A percentile compares a stretch with the other conserved stretches of the same genome.
phyloP scores from a whole-genome alignment of 164 flowering plant genomes.

The Liquidambar formosana region DNA sequence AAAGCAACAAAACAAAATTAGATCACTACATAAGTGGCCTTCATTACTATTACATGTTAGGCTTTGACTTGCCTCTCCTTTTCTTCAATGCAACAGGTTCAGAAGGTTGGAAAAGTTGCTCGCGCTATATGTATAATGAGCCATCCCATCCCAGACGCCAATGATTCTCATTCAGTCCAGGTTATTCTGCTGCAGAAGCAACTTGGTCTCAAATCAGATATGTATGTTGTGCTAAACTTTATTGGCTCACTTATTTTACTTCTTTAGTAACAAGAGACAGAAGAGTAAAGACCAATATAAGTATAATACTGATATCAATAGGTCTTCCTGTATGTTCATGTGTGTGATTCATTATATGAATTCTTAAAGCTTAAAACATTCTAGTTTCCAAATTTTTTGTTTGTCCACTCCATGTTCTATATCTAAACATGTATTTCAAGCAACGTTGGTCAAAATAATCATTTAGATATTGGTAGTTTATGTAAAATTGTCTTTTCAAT shows the following conservation, averaged over 20 bases:
- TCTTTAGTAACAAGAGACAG: background rate
- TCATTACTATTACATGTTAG: background rate
- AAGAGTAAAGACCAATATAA: background rate
- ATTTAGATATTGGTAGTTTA: too few species aligned
- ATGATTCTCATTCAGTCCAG: slow-evolving; percentile 87
- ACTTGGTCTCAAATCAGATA: slow-evolving; percentile 93
- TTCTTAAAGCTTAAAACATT: too few species aligned
- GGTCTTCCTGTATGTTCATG: background rate
- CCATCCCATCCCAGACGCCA: slow-evolving; percentile 88
- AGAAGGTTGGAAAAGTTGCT: slow-evolving; percentile 86
- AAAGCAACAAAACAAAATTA: background rate
- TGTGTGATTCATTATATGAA: too few species aligned
- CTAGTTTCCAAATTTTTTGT: too few species aligned
- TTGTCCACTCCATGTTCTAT: too few species aligned
- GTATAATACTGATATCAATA: background rate
- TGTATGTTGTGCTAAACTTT: slow-evolving; percentile 44
- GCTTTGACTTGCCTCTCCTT: background rate
- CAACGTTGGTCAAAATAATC: too few species aligned
- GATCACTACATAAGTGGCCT: background rate
- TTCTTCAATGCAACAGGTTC: slow-evolving; percentile 47
- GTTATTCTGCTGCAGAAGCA: slow-evolving; percentile 96
- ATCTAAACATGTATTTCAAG: too few species aligned
- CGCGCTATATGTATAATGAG: slow-evolving; percentile 97
- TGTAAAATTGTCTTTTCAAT: too few species aligned
- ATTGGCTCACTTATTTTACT: background rate